A percentile compares a stretch with the other conserved stretches of the same genome.
These are phyloP conservation scores for Cerrena zonata DNA, from an alignment of 1,284 basidiomycete genomes.

Conservation along the genomic window DNA sequence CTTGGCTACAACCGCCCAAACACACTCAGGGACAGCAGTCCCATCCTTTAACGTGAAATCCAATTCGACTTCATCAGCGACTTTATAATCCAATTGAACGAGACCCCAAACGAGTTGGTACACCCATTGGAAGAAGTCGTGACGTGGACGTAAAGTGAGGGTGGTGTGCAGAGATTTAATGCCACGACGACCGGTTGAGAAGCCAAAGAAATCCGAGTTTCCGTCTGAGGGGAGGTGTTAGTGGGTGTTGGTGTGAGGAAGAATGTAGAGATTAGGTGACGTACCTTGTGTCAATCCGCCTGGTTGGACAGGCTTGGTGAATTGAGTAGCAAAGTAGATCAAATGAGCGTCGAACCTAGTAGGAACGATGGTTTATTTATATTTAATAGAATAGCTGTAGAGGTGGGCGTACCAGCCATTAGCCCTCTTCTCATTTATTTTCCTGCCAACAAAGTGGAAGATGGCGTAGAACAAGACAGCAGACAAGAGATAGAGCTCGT, in stretches of 20 bases:
- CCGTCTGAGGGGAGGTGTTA: constrained; percentile 57
- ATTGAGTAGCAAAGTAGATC: constrained; percentile 56
- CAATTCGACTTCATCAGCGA: constrained; percentile 63
- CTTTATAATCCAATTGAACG: constrained; percentile 69
- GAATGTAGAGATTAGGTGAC: constrained; percentile 5
- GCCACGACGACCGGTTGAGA: constrained; percentile 79
- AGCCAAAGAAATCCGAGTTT: constrained; percentile 73
- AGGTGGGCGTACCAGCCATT: constrained; percentile 44
- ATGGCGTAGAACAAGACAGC: constrained; percentile 50
- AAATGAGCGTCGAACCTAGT: constrained; percentile 55
- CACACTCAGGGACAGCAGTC: constrained; percentile 56
- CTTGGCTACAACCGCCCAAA: constrained; percentile 81
- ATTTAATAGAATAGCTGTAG: constrained; percentile 4
- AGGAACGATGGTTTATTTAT: too few species aligned
- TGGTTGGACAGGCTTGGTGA: constrained; percentile 52
- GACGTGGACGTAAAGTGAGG: constrained; percentile 72
- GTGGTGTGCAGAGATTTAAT: constrained; percentile 73
- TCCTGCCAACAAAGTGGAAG: constrained; percentile 50
- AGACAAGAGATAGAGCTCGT: constrained; percentile 54
- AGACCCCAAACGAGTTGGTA: constrained; percentile 59
- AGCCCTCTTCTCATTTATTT: constrained; percentile 48
- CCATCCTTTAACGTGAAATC: constrained; percentile 68
- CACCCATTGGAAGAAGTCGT: constrained; percentile 67
- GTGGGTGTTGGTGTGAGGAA: neutral
- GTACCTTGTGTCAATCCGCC: constrained; percentile 31